These are phyloP conservation scores for Mortierella sp. DNA, from an alignment of 371 early-diverging fungal species.

Conservation along the genomic window DNA sequence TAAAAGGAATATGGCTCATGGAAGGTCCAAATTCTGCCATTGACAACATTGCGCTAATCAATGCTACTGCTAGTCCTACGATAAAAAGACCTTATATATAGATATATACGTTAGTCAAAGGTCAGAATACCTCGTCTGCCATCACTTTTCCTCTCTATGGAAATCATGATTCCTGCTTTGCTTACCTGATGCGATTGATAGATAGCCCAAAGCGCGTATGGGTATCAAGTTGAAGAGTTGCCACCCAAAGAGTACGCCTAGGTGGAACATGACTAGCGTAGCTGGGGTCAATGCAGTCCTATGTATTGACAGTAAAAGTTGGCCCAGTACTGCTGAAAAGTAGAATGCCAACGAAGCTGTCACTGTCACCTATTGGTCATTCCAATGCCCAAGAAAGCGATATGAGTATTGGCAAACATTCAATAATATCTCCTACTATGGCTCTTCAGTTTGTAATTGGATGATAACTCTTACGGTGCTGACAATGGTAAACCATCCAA, in stretches of 20 bases:
- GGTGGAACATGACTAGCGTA: slow-evolving; percentile 44
- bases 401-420: neutral
- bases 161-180: neutral
- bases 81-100: slow-evolving; percentile 33
- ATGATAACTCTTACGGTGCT: slow-evolving; percentile 40
- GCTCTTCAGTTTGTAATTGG: neutral
- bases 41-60: slow-evolving; percentile 35
- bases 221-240: slow-evolving; percentile 39
- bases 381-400: neutral
- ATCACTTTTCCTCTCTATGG: neutral
- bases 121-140: neutral
- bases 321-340: slow-evolving; percentile 36
- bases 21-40: slow-evolving; percentile 26
- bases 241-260: slow-evolving; percentile 36
- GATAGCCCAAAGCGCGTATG: slow-evolving; percentile 22
- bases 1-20: slow-evolving; percentile 38
- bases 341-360: slow-evolving; percentile 45
- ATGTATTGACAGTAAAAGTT: slow-evolving; percentile 29
- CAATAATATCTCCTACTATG: neutral
- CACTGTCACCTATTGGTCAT: slow-evolving; percentile 23
- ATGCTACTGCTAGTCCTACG: slow-evolving; percentile 34
- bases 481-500: slow-evolving; percentile 53
- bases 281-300: slow-evolving; percentile 23
- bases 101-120: neutral
- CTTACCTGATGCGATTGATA: slow-evolving; percentile 34